These are phyloP conservation scores for Eragrostis tef DNA, from an alignment of 202 grass and related monocot species.

Conservation along the genomic window DNA sequence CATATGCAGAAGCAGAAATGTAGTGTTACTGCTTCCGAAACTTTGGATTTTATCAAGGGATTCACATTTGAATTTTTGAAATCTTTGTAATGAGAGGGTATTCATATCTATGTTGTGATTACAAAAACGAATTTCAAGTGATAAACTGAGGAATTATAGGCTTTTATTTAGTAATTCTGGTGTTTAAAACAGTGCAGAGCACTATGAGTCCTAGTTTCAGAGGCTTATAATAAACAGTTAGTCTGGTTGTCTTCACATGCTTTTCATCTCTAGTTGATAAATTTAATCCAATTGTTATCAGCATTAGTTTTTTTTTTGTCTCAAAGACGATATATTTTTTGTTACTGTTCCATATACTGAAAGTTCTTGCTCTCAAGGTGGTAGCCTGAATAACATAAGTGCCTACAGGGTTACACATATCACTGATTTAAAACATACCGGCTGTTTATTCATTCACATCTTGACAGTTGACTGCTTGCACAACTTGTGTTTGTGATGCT, in stretches of 20 bases:
- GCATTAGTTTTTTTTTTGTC: slow-evolving; percentile 22
- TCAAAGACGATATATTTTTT: background rate
- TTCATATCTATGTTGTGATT: slow-evolving; percentile 4
- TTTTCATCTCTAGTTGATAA: slow-evolving; percentile 11
- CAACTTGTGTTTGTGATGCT: slow-evolving; percentile 14
- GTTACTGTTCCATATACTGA: background rate
- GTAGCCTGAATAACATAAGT: background rate
- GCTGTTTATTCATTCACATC: slow-evolving; percentile 21
- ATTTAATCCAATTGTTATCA: background rate
- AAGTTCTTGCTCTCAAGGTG: no score
- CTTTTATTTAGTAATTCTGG: background rate
- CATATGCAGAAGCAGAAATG: background rate
- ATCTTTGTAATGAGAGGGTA: background rate
- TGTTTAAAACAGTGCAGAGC: background rate
- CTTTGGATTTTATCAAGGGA: background rate
- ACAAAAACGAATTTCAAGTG: background rate
- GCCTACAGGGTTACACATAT: background rate
- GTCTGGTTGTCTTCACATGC: background rate
- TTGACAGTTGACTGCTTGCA: slow-evolving; percentile 1
- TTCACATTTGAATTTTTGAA: background rate
- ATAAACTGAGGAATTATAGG: background rate
- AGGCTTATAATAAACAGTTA: background rate
- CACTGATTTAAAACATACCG: slow-evolving; percentile 15
- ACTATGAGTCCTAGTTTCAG: background rate
- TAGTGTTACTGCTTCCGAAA: background rate